These are phyloP conservation scores for Mucor saturninus DNA, from an alignment of 371 early-diverging fungal genomes.

Conservation along the genomic window DNA sequence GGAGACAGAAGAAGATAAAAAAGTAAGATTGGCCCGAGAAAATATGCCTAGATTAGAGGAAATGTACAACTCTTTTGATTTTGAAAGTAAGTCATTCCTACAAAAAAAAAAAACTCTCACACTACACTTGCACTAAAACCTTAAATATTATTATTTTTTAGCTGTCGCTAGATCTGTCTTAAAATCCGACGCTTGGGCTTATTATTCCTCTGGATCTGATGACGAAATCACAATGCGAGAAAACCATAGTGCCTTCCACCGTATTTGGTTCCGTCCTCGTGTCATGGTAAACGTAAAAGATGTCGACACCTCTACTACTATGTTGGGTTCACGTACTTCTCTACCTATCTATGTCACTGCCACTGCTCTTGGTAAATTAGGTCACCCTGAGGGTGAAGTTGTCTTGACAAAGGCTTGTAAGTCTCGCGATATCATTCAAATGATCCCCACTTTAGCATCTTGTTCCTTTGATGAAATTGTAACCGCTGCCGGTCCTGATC, in stretches of 20 bases:
- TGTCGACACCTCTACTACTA: conserved; percentile 63
- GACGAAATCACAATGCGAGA: conserved; percentile 85
- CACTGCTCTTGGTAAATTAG: conserved; percentile 73
- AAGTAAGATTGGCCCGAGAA: conserved; percentile 40
- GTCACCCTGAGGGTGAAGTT: conserved; percentile 79
- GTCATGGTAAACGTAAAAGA: conserved; percentile 77
- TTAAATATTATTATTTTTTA: conserved; percentile 21
- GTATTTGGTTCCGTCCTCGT: conserved; percentile 79
- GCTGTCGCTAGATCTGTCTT: conserved; percentile 65
- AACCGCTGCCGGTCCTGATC: conserved; percentile 43
- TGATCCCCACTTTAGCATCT: conserved; percentile 78
- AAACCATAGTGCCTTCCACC: conserved; percentile 78
- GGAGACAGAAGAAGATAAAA: conserved; percentile 49
- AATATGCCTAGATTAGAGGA: conserved; percentile 62
- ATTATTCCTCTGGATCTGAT: conserved; percentile 83
- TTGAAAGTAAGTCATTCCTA: conserved; percentile 57
- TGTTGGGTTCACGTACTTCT: conserved; percentile 64
- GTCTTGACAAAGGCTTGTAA: conserved; percentile 70
- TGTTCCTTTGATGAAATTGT: conserved; percentile 72
- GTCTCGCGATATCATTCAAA: conserved; percentile 55
- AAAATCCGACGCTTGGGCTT: conserved; percentile 81
- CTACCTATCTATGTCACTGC: conserved; percentile 64
- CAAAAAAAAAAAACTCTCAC: background rate
- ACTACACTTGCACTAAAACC: background rate
- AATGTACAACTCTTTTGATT: conserved; percentile 76